Base-by-base conservation (phyloP, 768 basidiomycete species). In the Naematelia encephala region DNA sequence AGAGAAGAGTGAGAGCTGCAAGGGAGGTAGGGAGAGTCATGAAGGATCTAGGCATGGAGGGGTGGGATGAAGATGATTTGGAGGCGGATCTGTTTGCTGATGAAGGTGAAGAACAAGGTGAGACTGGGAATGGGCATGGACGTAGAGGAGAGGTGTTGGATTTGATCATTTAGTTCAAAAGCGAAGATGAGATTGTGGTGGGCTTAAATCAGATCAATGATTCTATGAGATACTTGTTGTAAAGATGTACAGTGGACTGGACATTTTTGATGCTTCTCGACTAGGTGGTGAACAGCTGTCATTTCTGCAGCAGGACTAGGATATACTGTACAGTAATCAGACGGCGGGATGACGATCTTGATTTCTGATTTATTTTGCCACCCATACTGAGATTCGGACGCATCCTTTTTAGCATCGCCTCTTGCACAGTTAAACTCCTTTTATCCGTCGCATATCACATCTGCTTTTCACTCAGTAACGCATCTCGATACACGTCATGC, bases 11-110 rank as follows among this genome's bases (percentile, higher is more conserved):
- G 4, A 43, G 66, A 12, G 73, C 73, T 0, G 73, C 60, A 22
- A 57, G 45, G 55, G 70, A 74, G 60, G 73, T 74, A 5, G 48
- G 48, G 50, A 48, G 55, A 34, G 60, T 74, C 14, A 45, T 73
- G 63, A 28, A 47, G 48, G 54, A 60, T 27, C 5, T 68, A 51
- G 68, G 67, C 26, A 52, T 73, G 52, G 60, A 50, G 22, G 61
- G 34, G 21, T 16, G 42, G 28, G 57, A 52, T 12, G 23, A 56
- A 22, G 55, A 27, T 14, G 56, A 48, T 23, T 19, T 53, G 3
- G 60, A 45, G 48, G 54, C 16, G 34, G 34, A 39, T 8, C 34
- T 39, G 34, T 39, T 39, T 39, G 34, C 8, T 39, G 34, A 39
- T 39, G 34, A 39, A 16, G 8, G 8, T 39, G 34, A 16, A 39